A percentile compares a stretch with the other conserved stretches of the same genome.
phyloP scores from a whole-genome alignment of 768 basidiomycete genomes.

The Boletus sp. region DNA sequence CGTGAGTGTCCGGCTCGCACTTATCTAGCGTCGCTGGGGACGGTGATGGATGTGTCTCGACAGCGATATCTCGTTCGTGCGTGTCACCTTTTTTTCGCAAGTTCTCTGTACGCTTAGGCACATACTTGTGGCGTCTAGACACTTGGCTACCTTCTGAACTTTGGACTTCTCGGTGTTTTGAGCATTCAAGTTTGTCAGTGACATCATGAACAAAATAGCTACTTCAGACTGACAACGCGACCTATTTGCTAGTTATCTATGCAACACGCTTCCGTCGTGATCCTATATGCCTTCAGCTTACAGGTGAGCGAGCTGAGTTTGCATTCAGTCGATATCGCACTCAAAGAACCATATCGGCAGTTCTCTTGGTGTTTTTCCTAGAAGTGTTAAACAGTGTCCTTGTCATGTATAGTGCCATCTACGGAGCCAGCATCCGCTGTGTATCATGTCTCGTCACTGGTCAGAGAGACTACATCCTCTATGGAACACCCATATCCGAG shows the following conservation, averaged over 20 bases:
- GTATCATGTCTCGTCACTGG: constrained; percentile 10
- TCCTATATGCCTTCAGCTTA: constrained; percentile 1
- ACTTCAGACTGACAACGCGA: not conserved
- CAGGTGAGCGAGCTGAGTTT: not conserved
- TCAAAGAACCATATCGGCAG: not conserved
- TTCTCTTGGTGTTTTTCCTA: constrained; percentile 4
- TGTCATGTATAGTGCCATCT: constrained; percentile 4
- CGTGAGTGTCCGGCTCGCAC: constrained; percentile 1
- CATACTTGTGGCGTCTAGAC: not conserved
- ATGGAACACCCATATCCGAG: constrained; percentile 1
- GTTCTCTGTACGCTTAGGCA: not conserved
- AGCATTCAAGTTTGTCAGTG: constrained; percentile 9
- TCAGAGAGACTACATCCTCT: constrained; percentile 1
- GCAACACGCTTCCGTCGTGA: constrained; percentile 3
- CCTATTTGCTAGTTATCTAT: constrained; percentile 1
- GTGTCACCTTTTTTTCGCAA: not conserved
- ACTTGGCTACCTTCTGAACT: constrained; percentile 10
- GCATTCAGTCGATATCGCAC: not conserved
- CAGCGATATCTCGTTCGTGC: constrained; percentile 7
- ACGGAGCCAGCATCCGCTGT: constrained; percentile 4
- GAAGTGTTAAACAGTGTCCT: constrained; percentile 8
- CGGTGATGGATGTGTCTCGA: not conserved
- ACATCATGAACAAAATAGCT: not conserved
- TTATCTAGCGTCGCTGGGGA: too few relatives aligned
- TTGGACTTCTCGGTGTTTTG: constrained; percentile 4